Percentiles rank a stretch among this genome's conserved stretches.
Conservation (phyloP, 2,329 filamentous ascomycete genomes). For the Sphaerostilbella broomeana region DNA sequence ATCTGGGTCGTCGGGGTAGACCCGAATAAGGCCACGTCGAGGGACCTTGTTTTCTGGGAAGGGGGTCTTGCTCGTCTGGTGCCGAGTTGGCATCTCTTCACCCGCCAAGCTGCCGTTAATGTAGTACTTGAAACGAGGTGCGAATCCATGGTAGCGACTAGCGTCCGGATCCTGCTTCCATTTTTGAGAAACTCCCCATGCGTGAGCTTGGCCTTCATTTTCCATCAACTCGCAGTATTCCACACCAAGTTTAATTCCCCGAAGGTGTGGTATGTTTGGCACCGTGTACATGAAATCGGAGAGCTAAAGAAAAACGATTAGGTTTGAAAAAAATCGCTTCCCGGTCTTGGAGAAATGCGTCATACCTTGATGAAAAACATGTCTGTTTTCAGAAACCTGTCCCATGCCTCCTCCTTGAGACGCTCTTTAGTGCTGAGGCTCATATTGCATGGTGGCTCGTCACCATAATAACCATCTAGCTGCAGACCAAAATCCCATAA, state of each 20-base stretch:
- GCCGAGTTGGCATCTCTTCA: conserved; percentile 43
- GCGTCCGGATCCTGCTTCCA: conserved; percentile 55
- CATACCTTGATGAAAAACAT: conserved; percentile 62
- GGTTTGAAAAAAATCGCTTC: neutral
- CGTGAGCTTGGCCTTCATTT: conserved; percentile 38
- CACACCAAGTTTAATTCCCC: conserved; percentile 47
- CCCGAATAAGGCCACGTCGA: conserved; percentile 46
- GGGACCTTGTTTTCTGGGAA: conserved; percentile 51
- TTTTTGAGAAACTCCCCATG: conserved; percentile 40
- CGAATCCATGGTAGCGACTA: conserved; percentile 45
- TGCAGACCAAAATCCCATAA: conserved; percentile 48
- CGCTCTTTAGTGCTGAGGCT: conserved; percentile 37
- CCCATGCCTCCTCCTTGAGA: conserved; percentile 44
- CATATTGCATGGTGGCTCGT: conserved; percentile 38
- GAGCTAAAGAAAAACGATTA: conserved; percentile 34
- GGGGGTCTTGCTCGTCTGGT: conserved; percentile 45
- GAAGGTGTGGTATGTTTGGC: conserved; percentile 52
- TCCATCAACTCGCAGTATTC: conserved; percentile 55
- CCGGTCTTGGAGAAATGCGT: neutral
- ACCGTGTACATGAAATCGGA: conserved; percentile 57
- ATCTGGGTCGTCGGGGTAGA: conserved; percentile 50
- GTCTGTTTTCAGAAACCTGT: conserved; percentile 50
- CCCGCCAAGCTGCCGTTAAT: conserved; percentile 48
- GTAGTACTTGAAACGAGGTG: conserved; percentile 53
- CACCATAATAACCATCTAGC: conserved; percentile 45